Evolutionary conservation across 2,329 filamentous ascomycete genomes (phyloP), one percentile per base, ranked within the genome.

Genomic region (Keithomyces neogunnii): DNA sequence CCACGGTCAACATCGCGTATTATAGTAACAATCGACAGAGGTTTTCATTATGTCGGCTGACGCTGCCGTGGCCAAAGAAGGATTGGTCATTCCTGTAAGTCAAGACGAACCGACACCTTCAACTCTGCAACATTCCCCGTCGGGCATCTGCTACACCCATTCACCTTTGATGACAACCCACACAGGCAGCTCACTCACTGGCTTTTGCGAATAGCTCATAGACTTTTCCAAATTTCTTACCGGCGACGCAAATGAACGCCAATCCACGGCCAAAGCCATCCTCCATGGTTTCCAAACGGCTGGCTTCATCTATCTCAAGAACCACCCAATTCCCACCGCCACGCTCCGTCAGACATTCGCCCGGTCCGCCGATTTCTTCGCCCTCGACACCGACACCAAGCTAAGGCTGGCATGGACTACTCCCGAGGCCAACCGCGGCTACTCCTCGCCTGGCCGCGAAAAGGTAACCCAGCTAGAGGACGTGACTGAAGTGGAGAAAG

Each of bases 271-370:
- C 28, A 69, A 81, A 49, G 81, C 85, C 40, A 84, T 96, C 58
- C 82, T 92, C 10, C 64, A 82, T 49, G 90, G 88, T 42, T 95
- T 96, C 72, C 86, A 90, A 61, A 85, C 80, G 1, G 87, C 90
- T 2, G 91, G 91, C 52, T 96, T 96, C 73, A 80, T 96, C 63
- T 96, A 96, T 69, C 80, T 95, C 39, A 84, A 84, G 60, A 88
- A 92, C 67, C 84, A 92, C 58, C 80, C 86, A 40, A 85, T 96
- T 54, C 69, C 82, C 0, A 61, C 78, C 3, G 70, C 77, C 7
- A 75, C 77, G 8, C 71, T 89, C 10, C 66, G 77, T 53, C 68
- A 76, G 52, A 77, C 85, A 53, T 95, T 93, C 65, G 65, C 73
- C 55, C 75, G 77, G 51, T 90, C 86, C 4, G 82, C 84, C 47